Evolutionary conservation across 2,329 filamentous ascomycete species (phyloP), one percentile per base, ranked within the genome.

Genomic region (Raffaelea ambrosiae): DNA sequence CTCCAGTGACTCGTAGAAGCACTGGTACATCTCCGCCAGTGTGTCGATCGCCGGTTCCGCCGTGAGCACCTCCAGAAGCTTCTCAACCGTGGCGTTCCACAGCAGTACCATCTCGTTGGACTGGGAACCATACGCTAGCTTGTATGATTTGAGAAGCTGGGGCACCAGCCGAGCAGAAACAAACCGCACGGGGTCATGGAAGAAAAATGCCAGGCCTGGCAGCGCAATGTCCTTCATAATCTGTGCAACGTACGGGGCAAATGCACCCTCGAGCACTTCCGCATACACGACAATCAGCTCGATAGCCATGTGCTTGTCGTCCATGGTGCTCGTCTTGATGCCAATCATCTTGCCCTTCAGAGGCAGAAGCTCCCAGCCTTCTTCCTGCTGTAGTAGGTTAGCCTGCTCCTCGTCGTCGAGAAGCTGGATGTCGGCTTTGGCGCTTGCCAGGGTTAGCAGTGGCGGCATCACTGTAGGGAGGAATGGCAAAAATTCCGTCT

Each of bases 301-400:
- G 55, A 98, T 97, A n/a, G 93, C 93, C 79, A 95, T 96, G 66
- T 97, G 90, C 73, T 98, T 98, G 69, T 98, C 93, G 59, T 98
- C 93, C 65, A 98, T 83, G 10, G 86, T 88, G 64, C 88, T 95
- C 8, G 93, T 98, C 70, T 90, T 89, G 70, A 98, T 98, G 54
- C 93, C 93, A 60, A 98, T 96, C 66, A 95, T 88, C 72, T 97
- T 97, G 55, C 93, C 93, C 69, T 95, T 95, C 48, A 98, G 77
- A 9, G 93, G 93, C 16, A 98, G 89, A 56, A 98, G 76, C 66
- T 98, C 93, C 93, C 93, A 98, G 40, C 91, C 91, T 49, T 96
- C 91, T 59, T 97, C 91, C 59, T 93, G 86, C 64, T 95, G 88
- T 52, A 96, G 83, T 61, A 89, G 83, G 58, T 94, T 88, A 35